A percentile compares a stretch with the other conserved stretches of the same genome.
phyloP scores from a whole-genome alignment of 2,329 filamentous ascomycete genomes.

The Daldinia eschscholtzii region DNA sequence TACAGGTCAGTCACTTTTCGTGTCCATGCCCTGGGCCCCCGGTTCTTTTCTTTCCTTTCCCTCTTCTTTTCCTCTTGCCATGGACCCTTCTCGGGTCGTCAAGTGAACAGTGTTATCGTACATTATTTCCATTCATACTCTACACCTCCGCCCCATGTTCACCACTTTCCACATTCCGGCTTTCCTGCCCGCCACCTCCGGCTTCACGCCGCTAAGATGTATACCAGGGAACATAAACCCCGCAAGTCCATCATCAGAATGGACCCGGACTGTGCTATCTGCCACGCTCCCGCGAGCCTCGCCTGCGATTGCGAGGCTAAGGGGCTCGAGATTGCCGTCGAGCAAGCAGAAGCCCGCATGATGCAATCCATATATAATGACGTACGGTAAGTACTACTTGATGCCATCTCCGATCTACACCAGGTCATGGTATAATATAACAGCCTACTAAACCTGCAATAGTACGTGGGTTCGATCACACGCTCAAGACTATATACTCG shows the following conservation, averaged over 20 bases:
- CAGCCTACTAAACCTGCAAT: constrained; percentile 40
- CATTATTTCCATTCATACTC: constrained; percentile 49
- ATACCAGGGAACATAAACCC: constrained; percentile 61
- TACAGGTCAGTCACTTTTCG: constrained; percentile 52
- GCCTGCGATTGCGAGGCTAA: constrained; percentile 76
- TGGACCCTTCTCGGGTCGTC: constrained; percentile 56
- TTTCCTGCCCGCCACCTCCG: constrained; percentile 48
- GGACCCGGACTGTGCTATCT: constrained; percentile 78
- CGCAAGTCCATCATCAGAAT: constrained; percentile 69
- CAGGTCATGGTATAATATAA: neutral
- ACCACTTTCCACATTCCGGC: constrained; percentile 47
- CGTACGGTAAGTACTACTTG: constrained; percentile 65
- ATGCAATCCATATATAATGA: constrained; percentile 73
- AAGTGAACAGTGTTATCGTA: constrained; percentile 54
- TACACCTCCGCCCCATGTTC: constrained; percentile 45
- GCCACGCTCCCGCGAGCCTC: constrained; percentile 68
- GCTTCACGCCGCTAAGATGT: constrained; percentile 63
- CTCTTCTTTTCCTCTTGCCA: constrained; percentile 45
- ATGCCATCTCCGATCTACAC: neutral
- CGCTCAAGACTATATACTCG: constrained; percentile 76
- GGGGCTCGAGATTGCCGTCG: constrained; percentile 71
- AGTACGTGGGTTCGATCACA: constrained; percentile 74
- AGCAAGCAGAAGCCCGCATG: constrained; percentile 73
- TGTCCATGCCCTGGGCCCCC: constrained; percentile 21
- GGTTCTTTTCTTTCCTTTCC: constrained; percentile 40